Percentiles rank a stretch among this genome's conserved stretches.
These are phyloP conservation scores for Lodderomyces parapsilosis DNA, from an alignment of 1,139 yeast genomes.

Conservation along the genomic window DNA sequence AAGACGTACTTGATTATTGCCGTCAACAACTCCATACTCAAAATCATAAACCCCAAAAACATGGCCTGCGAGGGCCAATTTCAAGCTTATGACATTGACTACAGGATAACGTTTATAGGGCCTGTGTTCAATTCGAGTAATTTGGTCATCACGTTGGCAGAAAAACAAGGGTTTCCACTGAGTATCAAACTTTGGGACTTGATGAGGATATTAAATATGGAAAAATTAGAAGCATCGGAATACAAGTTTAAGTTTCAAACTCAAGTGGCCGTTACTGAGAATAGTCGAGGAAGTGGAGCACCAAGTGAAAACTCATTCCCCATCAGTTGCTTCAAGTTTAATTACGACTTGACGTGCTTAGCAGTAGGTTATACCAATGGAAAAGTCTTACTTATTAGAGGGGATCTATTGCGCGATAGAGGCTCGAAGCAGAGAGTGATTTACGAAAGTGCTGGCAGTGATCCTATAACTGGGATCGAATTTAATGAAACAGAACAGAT, in stretches of 20 bases:
- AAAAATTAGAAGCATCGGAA: conserved; percentile 27
- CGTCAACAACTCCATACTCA: conserved; percentile 52
- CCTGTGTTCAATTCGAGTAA: conserved; percentile 40
- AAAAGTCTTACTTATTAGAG: conserved; percentile 74
- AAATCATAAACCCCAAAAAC: conserved; percentile 40
- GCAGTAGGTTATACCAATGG: conserved; percentile 92
- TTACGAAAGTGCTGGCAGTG: conserved; percentile 52
- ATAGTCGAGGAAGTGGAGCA: conserved; percentile 3
- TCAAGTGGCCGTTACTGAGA: conserved; percentile 9
- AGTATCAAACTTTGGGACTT: conserved; percentile 74
- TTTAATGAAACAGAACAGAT: conserved; percentile 41
- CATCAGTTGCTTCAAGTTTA: conserved; percentile 61
- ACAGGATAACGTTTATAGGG: conserved; percentile 57
- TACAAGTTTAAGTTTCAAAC: conserved; percentile 14
- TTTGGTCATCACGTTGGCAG: conserved; percentile 69
- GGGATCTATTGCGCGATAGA: conserved; percentile 83
- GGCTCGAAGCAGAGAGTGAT: conserved; percentile 86
- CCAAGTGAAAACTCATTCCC: conserved; percentile 67
- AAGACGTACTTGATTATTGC: conserved; percentile 59
- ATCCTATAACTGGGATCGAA: conserved; percentile 79
- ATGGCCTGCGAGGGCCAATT: conserved; percentile 45
- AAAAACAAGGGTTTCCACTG: conserved; percentile 67
- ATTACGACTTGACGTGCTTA: conserved; percentile 58
- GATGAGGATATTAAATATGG: conserved; percentile 40
- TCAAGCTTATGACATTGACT: conserved; percentile 63